Evolutionary conservation across 345 rosid species (phyloP), one percentile per base, ranked within the genome.

Genomic region (Eucalyptus sp.): DNA sequence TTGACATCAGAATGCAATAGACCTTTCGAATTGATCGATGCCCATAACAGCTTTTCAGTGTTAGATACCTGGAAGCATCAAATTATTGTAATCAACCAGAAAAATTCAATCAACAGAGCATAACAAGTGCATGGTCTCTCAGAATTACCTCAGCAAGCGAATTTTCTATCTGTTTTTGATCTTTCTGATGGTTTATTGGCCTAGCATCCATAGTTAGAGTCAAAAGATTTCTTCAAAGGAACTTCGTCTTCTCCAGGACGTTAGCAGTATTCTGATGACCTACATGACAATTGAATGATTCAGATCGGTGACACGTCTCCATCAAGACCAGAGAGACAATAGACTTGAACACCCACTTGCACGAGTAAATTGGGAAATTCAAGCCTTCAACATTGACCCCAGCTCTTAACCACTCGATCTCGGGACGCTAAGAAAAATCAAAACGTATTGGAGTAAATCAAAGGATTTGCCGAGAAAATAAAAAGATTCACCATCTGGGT

Each of bases 1-100:
- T 90, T 92, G 81, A 94, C 97, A 88, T 95, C 95, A 5, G 93
- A 90, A 66, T 95, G 93, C 88, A 93, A 86, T 88, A 95, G 88
- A 81, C 96, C 96, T 90, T 92, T 94, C 68, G 92, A 88, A 85
- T 91, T 92, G 88, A 96, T 92, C 86, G 92, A 43, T 49, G 92
- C 90, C 96, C 94, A 92, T 88, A 96, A 92, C 92, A 94, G 96
- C 89, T 94, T 96, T 91, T 97, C 99, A 60, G 90, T 89, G 89
- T 88, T 92, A 90, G 90, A 90, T 60, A 96, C 96, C 99, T 97
- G 91, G 87, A 91, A 92, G 58, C 68, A 76, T 76, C 48, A 41
- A 76, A 20, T 10, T 76, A 76, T 10, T 3, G 5, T 20, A 76
- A 76, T 20, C 24, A 41, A 76, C 84, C 84, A 41, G 15, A 76